Base-by-base conservation (phyloP, 1,284 basidiomycete species). In the Blastosporella zonata region DNA sequence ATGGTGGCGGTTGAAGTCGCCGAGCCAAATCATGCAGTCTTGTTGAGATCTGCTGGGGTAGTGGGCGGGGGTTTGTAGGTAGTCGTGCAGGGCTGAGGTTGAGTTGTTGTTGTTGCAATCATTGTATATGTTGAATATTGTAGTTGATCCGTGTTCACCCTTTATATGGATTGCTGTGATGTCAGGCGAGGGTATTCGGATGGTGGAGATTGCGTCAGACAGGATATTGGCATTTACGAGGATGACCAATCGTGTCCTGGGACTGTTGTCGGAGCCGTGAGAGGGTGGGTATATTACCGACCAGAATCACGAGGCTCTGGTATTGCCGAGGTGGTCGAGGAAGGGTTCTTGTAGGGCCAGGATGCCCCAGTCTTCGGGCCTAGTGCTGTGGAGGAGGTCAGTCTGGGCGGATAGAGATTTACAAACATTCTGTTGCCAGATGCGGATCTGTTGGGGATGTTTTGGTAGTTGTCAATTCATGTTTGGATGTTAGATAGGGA, bases 1-100 rank as follows among this genome's bases (percentile, higher is more conserved):
- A 59, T 79, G 73, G 55, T 80, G 76, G 0, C 68, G 56, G 59
- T 78, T 79, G 66, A 78, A 78, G 58, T 79, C 74, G 0, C 74
- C 75, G 0, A 65, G 53, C 69, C 68, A 73, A 3, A 72, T 46
- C 20, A 46, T 41, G 18, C 41, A 25, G 39, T 50, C 40, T 1
- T 10, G 9, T 33, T 21, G 28, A 12, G 31, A 13, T 33, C 6
- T 10, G 31, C 13, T 4, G 6, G 31, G 12, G 5, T 13, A 12
- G 6, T 6, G 12, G 3, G n/a, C 12, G 13, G 6, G n/a, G 6
- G 31, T 33, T 3, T 5, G 13, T 10, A 33, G 31, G n/a, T 6
- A 33, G 31, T 6, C 5, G 13, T 9, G 13, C 21, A 13, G 20
- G 29, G 17, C 27, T 21, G 4, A 15, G 15, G 15, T 4, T 3